These are phyloP conservation scores for Fraxinus platypoda DNA, from an alignment of 305 asterid species.

Conservation along the genomic window DNA sequence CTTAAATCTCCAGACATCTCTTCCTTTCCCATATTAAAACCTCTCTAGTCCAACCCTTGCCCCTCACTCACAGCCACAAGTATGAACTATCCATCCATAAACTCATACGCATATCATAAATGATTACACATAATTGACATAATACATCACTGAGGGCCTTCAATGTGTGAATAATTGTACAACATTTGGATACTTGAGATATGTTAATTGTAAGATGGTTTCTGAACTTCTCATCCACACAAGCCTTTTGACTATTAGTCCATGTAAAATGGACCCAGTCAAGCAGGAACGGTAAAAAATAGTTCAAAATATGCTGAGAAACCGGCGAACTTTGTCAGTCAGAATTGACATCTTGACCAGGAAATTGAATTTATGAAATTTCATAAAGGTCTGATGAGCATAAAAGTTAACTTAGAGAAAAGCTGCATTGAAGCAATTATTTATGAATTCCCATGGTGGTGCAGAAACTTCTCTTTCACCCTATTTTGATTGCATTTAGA, in stretches of 20 bases:
- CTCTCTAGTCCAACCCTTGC: too few relatives aligned
- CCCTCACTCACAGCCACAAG: too few relatives aligned
- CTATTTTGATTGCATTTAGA: not conserved
- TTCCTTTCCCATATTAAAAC: too few relatives aligned
- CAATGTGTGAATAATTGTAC: too few relatives aligned
- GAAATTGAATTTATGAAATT: not conserved
- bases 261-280: not conserved
- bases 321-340: not conserved
- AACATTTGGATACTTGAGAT: too few relatives aligned
- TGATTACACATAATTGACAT: too few relatives aligned
- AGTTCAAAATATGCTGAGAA: not conserved
- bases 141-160: too few relatives aligned
- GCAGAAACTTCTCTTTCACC: not conserved
- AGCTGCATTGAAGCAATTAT: not conserved
- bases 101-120: too few relatives aligned
- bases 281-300: not conserved
- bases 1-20: too few relatives aligned
- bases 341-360: not conserved
- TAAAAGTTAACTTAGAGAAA: not conserved
- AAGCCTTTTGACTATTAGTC: not conserved
- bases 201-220: not conserved
- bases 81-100: too few relatives aligned
- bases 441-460: not conserved
- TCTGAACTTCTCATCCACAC: not conserved
- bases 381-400: not conserved